Evolutionary conservation across 2,329 filamentous ascomycete species (phyloP), one percentile per base, ranked within the genome.

Genomic region (Lachnellula occidentalis): DNA sequence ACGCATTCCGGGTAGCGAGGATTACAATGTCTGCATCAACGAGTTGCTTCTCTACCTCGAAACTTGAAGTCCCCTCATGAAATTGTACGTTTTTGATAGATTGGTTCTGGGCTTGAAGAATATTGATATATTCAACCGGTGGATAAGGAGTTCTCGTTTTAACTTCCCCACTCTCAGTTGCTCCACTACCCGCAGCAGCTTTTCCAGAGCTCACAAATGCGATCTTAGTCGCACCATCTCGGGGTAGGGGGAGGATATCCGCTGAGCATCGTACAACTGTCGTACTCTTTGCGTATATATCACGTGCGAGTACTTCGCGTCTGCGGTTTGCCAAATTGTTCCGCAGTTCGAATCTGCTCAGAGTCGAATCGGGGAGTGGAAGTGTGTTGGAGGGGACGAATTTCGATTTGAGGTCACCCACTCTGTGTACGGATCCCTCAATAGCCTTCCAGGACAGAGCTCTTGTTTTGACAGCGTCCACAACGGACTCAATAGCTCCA

Each of bases 1-100:
- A 66, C 27, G 72, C 72, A 60, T 75, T 75, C 51, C 70, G 59
- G 0, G 72, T 72, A 2, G 68, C 66, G 41, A 75, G 65, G 17
- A 76, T 69, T 8, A 75, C 70, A 5, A 62, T 62, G 53, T 74
- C 69, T 1, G 72, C 71, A n/a, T 66, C 58, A 5, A 65, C 63
- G 15, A 76, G 62, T 7, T 55, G 43, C 17, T 58, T 59, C 63
- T 69, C 68, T 46, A 69, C 66, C 1, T 64, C 47, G 5, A 71
- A 66, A 6, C 74, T 55, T 3, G 64, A 63, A 3, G 53, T 47
- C 8, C 60, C 57, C n/a, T 67, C 66, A 50, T 71, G 9, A 17
- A 61, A 74, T 47, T 61, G 65, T 39, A 74, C 63, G 43, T 73
- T 67, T 5, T 58, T 61, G 7, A 69, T 59, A 27, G 59, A 61